These are phyloP conservation scores for Annulohypoxylon moriforme DNA, from an alignment of 495 filamentous ascomycete species.

Conservation along the genomic window DNA sequence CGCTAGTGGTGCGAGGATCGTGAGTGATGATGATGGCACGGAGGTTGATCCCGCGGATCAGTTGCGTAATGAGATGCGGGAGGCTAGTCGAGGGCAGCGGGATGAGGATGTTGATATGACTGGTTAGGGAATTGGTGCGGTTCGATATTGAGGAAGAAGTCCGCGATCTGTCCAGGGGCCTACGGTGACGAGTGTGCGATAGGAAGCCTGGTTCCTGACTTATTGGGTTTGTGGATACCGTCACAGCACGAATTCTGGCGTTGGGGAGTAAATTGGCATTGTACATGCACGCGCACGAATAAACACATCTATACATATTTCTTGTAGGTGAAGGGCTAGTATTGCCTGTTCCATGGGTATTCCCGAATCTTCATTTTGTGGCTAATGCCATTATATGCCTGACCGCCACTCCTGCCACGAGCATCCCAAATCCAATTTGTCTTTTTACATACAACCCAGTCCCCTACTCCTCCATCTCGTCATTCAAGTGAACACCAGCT, in stretches of 20 bases:
- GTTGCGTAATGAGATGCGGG: constrained; percentile 60
- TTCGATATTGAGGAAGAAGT: background rate
- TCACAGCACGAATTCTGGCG: background rate
- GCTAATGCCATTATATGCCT: constrained; percentile 14
- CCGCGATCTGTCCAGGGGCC: background rate
- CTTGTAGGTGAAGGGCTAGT: constrained; percentile 1
- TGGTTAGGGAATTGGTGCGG: constrained; percentile 47
- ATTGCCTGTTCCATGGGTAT: constrained; percentile 42
- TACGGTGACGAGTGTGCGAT: background rate
- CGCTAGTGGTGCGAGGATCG: constrained; percentile 42
- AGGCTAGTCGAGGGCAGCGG: constrained; percentile 43
- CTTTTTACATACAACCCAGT: background rate
- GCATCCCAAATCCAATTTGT: background rate
- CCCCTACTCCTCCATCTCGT: constrained; percentile 66
- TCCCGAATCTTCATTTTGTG: constrained; percentile 32
- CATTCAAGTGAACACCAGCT: constrained; percentile 66
- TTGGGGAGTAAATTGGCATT: background rate
- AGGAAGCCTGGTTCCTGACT: background rate
- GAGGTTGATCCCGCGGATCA: constrained; percentile 56
- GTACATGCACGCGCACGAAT: background rate
- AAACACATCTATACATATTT: background rate
- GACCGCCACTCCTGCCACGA: constrained; percentile 2
- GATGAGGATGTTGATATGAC: constrained; percentile 69
- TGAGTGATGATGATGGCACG: constrained; percentile 42
- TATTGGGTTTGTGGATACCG: too few species aligned